These are phyloP conservation scores for Dentipellis fragilis DNA, from an alignment of 768 basidiomycete species.

Conservation along the genomic window DNA sequence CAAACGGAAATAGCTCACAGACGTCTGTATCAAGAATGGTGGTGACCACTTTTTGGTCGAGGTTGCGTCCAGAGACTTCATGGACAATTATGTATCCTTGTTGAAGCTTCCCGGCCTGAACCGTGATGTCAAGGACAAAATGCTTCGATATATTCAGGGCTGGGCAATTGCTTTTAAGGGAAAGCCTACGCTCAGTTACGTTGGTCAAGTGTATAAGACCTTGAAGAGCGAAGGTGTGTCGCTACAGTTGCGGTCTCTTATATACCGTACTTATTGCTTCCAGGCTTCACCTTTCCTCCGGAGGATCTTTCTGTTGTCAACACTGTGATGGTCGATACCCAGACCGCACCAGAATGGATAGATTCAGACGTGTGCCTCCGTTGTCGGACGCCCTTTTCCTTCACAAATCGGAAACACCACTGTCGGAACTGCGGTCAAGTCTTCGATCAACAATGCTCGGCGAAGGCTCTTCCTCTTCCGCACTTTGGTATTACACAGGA, in stretches of 20 bases:
- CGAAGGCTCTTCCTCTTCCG: constrained; percentile 74
- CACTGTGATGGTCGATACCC: constrained; percentile 83
- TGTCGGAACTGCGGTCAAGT: constrained; percentile 97
- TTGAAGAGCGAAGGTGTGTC: constrained; percentile 63
- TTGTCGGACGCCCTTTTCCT: constrained; percentile 83
- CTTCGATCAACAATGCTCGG: constrained; percentile 90
- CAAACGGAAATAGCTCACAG: constrained; percentile 52
- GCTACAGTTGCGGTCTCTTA: background rate
- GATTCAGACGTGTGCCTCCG: constrained; percentile 92
- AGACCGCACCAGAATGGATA: constrained; percentile 93
- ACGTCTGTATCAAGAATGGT: constrained; percentile 93
- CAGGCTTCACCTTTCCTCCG: constrained; percentile 81
- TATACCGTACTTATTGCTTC: background rate
- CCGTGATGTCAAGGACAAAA: constrained; percentile 72
- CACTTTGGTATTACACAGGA: constrained; percentile 89
- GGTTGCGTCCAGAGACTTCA: constrained; percentile 81
- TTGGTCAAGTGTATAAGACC: constrained; percentile 70
- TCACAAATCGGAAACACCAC: constrained; percentile 97
- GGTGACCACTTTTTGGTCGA: constrained; percentile 86
- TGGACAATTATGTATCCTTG: constrained; percentile 87
- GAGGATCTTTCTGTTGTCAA: constrained; percentile 59
- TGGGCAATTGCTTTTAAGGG: constrained; percentile 90
- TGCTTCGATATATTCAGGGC: constrained; percentile 76
- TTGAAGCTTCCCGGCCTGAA: constrained; percentile 72
- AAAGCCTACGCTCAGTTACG: constrained; percentile 62